These are phyloP conservation scores for Pythium insidiosum DNA, from an alignment of 352 stramenopile species.

Conservation along the genomic window DNA sequence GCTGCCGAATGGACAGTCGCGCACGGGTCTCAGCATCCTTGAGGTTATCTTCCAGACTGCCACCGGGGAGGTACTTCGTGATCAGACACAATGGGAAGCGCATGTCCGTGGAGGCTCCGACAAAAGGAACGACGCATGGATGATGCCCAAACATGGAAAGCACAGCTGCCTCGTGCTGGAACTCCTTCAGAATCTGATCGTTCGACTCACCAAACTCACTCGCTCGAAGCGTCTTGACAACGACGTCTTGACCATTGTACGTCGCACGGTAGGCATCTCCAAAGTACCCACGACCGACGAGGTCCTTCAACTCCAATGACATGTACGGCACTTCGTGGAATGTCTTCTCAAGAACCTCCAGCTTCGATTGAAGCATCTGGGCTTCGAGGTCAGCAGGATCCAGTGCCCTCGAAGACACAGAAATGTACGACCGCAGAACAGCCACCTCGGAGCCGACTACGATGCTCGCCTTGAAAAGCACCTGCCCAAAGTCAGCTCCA, in stretches of 20 bases:
- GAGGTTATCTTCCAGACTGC: constrained; percentile 68
- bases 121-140: constrained; percentile 74
- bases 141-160: constrained; percentile 81
- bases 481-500: constrained; percentile 35
- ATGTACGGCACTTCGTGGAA: constrained; percentile 67
- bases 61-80: constrained; percentile 67
- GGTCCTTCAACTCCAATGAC: constrained; percentile 59
- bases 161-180: constrained; percentile 74
- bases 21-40: constrained; percentile 18
- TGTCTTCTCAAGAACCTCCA: constrained; percentile 71
- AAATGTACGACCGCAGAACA: constrained; percentile 63
- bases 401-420: constrained; percentile 30
- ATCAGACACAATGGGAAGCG: constrained; percentile 56
- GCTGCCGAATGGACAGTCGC: constrained; percentile 27
- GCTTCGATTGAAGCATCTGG: constrained; percentile 44
- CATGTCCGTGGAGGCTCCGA: constrained; percentile 65
- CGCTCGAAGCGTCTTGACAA: constrained; percentile 76
- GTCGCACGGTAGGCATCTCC: constrained; percentile 63
- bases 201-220: constrained; percentile 67
- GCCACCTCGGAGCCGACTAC: constrained; percentile 64
- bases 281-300: constrained; percentile 73
- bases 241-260: constrained; percentile 58
- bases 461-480: constrained; percentile 68
- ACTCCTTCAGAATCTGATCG: constrained; percentile 72
- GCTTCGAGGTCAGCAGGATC: constrained; percentile 34